Evolutionary conservation across 306 rosid species (phyloP).

Genomic region (Sophora flavescens): DNA sequence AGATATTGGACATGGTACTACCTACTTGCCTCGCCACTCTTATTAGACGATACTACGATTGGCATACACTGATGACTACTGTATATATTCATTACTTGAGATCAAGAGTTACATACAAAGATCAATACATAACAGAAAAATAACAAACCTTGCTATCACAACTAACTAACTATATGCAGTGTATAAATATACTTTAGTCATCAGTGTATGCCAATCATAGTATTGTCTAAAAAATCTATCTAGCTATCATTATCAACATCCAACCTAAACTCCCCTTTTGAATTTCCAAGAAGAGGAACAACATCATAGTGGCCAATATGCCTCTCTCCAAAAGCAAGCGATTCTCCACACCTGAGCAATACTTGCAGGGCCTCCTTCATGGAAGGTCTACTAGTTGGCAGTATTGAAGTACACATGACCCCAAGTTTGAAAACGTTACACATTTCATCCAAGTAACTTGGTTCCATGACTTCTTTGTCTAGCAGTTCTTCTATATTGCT

Average conservation of each 20-base stretch:
- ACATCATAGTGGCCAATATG: slow-evolving; percentile 30
- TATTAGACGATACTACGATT: too few relatives aligned
- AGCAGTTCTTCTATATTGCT: slow-evolving; percentile 55
- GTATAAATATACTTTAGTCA: too few relatives aligned
- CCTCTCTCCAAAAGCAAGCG: slow-evolving; percentile 36
- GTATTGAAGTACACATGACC: slow-evolving; percentile 58
- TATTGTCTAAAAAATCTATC: background rate
- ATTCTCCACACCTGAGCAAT: slow-evolving; percentile 47
- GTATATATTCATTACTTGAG: too few relatives aligned
- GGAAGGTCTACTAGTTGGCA: slow-evolving; percentile 70
- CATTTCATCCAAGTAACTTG: slow-evolving; percentile 61
- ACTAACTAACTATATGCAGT: too few relatives aligned
- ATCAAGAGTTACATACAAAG: too few relatives aligned
- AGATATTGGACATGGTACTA: background rate
- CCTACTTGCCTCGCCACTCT: background rate
- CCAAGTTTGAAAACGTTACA: slow-evolving; percentile 71
- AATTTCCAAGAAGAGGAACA: slow-evolving; percentile 68
- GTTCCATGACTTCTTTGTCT: slow-evolving; percentile 66
- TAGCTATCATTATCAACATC: slow-evolving; percentile 46
- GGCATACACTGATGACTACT: too few relatives aligned
- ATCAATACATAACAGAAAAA: too few relatives aligned
- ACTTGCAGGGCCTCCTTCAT: slow-evolving; percentile 71
- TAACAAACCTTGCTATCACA: too few relatives aligned
- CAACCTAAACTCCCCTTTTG: slow-evolving; percentile 47
- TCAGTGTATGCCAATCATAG: too few relatives aligned